Evolutionary conservation across 192 early-diverging fungal species (phyloP).

Genomic region (Backusella sp.): DNA sequence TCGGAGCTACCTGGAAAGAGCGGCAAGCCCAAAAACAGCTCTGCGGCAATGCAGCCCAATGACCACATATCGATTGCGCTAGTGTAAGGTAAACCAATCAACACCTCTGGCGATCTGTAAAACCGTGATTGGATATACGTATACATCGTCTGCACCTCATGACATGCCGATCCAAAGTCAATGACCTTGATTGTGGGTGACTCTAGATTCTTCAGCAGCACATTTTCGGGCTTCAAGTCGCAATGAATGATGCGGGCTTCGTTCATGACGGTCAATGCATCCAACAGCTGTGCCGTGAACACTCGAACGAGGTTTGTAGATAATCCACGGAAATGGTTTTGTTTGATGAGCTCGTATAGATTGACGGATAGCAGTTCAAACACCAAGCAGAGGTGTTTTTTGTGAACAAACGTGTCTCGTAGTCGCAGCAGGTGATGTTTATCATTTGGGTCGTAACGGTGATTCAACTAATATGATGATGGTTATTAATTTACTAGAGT

Average conservation of each 20-base stretch:
- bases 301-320: constrained; percentile 92
- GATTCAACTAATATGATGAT: constrained; percentile 67
- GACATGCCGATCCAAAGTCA: constrained; percentile 98
- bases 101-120: constrained; percentile 94
- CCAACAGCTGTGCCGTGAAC: constrained; percentile 91
- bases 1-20: constrained; percentile 97
- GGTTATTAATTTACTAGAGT: constrained; percentile 41
- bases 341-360: constrained; percentile 97
- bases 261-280: constrained; percentile 83
- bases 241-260: constrained; percentile 94
- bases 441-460: constrained; percentile 82
- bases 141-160: constrained; percentile 92
- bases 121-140: constrained; percentile 99
- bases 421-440: constrained; percentile 89
- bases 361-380: constrained; percentile 97
- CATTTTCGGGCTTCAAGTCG: constrained; percentile 98
- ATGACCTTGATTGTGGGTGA: constrained; percentile 96
- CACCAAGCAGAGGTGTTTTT: constrained; percentile 92
- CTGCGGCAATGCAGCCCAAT: constrained; percentile 95
- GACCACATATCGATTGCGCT: constrained; percentile 99
- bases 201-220: constrained; percentile 85
- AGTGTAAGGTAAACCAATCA: constrained; percentile 91
- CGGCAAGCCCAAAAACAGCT: constrained; percentile 91
- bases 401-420: constrained; percentile 90
- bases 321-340: constrained; percentile 96